Percentiles rank a stretch among this genome's conserved stretches.
Evolutionary conservation across 768 basidiomycete species (phyloP).

Genomic region (Lentinus tigrinus): DNA sequence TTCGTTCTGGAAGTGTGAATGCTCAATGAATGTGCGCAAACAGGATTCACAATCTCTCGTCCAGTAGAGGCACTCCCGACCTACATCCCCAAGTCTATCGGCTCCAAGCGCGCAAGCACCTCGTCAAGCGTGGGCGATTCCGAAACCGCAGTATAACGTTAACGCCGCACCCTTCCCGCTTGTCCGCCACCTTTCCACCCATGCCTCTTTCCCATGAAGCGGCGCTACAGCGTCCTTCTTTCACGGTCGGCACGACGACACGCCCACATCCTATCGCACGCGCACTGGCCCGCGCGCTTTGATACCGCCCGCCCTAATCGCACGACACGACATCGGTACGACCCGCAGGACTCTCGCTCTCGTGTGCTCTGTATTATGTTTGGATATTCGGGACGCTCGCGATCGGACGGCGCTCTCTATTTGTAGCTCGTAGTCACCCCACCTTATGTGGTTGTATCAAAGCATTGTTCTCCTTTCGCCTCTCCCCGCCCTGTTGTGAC

Average conservation of each 20-base stretch:
- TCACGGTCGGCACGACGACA: not conserved
- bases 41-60: conserved; percentile 54
- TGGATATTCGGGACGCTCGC: not conserved
- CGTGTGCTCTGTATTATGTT: conserved; percentile 5
- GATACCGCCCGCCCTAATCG: not conserved
- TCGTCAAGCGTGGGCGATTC: conserved; percentile 16
- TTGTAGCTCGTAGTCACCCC: conserved; percentile 14
- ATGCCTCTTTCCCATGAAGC: too few species aligned
- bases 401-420: not conserved
- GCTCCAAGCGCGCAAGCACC: conserved; percentile 18
- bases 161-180: not conserved
- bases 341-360: not conserved
- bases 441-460: conserved; percentile 10
- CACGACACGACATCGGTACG: not conserved
- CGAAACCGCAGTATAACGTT: conserved; percentile 9
- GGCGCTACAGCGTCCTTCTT: too few species aligned
- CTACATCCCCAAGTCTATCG: conserved; percentile 36
- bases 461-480: not conserved
- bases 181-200: too few species aligned
- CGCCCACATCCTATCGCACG: not conserved
- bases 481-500: not conserved
- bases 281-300: not conserved
- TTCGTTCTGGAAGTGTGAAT: not conserved
- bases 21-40: not conserved
- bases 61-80: conserved; percentile 58